Evolutionary conservation across 306 rosid species (phyloP), one percentile per base, ranked within the genome.

Genomic region (Vigna unguiculata): DNA sequence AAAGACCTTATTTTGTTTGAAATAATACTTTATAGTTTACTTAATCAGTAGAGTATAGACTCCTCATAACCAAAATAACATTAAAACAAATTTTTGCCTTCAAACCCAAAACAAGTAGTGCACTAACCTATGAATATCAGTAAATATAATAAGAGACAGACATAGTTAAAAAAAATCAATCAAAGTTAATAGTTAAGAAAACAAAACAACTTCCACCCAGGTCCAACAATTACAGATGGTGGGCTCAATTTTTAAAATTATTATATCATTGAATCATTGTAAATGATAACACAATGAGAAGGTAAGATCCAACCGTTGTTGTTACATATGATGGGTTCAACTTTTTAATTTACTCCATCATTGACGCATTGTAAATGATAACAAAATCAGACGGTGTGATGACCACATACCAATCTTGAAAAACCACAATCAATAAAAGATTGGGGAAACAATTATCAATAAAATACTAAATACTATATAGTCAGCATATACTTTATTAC

Each of bases 291-390:
- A 36, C 53, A 25, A 60, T 53, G 57, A 62, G 22, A 69, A 30
- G 22, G 69, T 21, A 95, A 75, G 99, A 97, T 86, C 99, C 99
- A 71, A 92, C 88, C 1, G 97, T 84, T 52, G 97, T 89, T 45
- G 85, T 85, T 82, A 76, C 25, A 40, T 93, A 91, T 53, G 96
- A 97, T 66, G 93, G 38, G 21, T 40, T 63, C 38, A 69, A 19
- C 68, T 81, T 61, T 15, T 59, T 21, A 77, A 72, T 66, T 52
- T 54, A 54, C 36, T 78, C 32, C 64, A n/a, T 68, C 67, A 69
- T 45, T 62, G 68, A 58, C 30, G 61, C 78, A 46, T 24, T 63
- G 71, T 22, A 75, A 58, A 57, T 46, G 67, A 75, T 40, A 60
- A 54, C 78, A 79, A 79, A 78, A 53, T 32, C 21, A 61, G 63